phyloP scores from a whole-genome alignment of 805 yeast genomes.

The Sugiyamaella boreocaroliniensis region DNA sequence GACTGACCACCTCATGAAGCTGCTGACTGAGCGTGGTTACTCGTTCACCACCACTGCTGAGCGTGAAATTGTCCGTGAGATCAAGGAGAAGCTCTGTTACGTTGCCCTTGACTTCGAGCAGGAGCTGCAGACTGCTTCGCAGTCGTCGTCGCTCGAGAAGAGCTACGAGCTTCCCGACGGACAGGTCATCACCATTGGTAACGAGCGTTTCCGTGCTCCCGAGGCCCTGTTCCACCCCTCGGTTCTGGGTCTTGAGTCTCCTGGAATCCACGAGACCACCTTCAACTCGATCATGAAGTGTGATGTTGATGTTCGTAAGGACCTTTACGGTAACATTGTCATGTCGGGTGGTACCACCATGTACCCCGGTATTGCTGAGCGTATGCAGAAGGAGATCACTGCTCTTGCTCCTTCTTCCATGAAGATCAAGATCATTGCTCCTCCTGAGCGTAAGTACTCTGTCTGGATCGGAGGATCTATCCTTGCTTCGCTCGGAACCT shows the following conservation, averaged over 20 bases:
- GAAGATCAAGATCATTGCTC: slow-evolving; percentile 99
- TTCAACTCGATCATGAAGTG: slow-evolving; percentile 95
- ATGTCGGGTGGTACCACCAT: slow-evolving; percentile 99
- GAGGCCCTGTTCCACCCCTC: slow-evolving; percentile 99
- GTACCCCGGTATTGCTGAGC: slow-evolving; percentile 99
- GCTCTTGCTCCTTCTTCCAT: slow-evolving; percentile 99
- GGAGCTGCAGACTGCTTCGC: slow-evolving; percentile 98
- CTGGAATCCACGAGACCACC: slow-evolving; percentile 98
- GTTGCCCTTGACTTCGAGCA: slow-evolving; percentile 99
- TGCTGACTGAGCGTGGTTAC: slow-evolving; percentile 97
- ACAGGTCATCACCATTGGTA: slow-evolving; percentile 98
- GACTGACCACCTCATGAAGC: slow-evolving; percentile 98
- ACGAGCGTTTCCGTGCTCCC: slow-evolving; percentile 99
- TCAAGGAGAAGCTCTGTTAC: slow-evolving; percentile 98
- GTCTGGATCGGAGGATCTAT: slow-evolving; percentile 99
- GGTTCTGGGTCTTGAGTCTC: slow-evolving; percentile 83
- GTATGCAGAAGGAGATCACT: slow-evolving; percentile 99
- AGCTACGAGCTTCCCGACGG: slow-evolving; percentile 99
- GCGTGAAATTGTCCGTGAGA: slow-evolving; percentile 91
- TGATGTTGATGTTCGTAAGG: slow-evolving; percentile 98
- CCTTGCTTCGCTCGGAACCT: slow-evolving; percentile 95
- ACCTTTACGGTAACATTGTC: slow-evolving; percentile 97
- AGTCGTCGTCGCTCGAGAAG: slow-evolving; percentile 96
- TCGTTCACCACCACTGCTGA: slow-evolving; percentile 98
- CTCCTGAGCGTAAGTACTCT: slow-evolving; percentile 98